A percentile compares a stretch with the other conserved stretches of the same genome.
These are phyloP conservation scores for Antitrichia curtipendula DNA, from an alignment of 225 moss, liverwort and hornwort species.

Conservation along the genomic window DNA sequence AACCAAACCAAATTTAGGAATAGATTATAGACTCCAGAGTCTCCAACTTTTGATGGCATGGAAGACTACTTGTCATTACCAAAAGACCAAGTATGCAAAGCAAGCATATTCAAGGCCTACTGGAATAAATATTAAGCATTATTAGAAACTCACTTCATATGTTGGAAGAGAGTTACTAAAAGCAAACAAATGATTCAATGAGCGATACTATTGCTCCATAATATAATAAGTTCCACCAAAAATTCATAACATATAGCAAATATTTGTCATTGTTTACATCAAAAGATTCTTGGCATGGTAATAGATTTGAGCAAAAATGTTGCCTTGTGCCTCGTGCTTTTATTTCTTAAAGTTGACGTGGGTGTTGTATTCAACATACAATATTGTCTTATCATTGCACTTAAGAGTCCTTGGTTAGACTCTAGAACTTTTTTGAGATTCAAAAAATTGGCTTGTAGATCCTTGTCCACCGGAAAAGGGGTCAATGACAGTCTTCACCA, in stretches of 20 bases:
- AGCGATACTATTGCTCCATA: neutral
- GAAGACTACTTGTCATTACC: neutral
- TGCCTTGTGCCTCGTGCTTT: accelerated
- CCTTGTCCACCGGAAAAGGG: neutral
- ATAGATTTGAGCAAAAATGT: neutral
- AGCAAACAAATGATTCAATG: neutral
- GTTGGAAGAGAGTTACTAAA: neutral
- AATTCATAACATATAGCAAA: neutral
- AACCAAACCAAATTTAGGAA: neutral
- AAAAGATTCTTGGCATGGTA: neutral
- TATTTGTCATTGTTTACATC: neutral
- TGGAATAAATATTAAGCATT: neutral
- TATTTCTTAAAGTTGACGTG: constrained; percentile 31
- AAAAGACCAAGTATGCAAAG: neutral
- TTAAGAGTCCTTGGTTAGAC: neutral
- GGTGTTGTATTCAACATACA: constrained; percentile 58
- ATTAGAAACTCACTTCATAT: neutral
- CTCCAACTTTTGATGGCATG: neutral
- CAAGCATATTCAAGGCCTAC: neutral
- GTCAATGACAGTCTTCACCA: accelerated
- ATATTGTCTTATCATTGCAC: constrained; percentile 22
- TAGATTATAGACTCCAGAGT: neutral
- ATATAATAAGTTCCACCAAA: neutral
- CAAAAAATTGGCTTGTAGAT: constrained; percentile 14
- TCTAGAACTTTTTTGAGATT: constrained; percentile 22